phyloP scores from a whole-genome alignment of 73 alveolate species.

The Stentor roeselii region DNA sequence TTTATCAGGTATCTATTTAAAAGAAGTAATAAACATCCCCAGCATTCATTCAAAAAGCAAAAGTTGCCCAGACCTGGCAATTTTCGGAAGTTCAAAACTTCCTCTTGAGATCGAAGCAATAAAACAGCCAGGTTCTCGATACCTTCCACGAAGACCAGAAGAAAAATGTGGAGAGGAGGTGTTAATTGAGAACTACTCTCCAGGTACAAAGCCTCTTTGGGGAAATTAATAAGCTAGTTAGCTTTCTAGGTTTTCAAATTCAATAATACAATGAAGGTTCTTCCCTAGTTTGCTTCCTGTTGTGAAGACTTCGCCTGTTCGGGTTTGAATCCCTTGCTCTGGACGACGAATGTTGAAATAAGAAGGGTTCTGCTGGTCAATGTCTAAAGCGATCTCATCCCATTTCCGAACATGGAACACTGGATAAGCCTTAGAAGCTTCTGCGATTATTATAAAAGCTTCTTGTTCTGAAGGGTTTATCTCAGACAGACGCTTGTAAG shows the following conservation, averaged over 20 bases:
- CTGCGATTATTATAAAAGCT: slow-evolving; percentile 73
- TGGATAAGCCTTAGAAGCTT: slow-evolving; percentile 59
- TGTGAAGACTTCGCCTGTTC: slow-evolving; percentile 39
- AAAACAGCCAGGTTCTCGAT: background rate
- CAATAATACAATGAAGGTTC: slow-evolving; percentile 76
- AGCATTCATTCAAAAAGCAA: background rate
- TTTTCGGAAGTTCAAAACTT: background rate
- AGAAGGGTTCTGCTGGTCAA: slow-evolving; percentile 52
- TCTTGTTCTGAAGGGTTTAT: slow-evolving; percentile 46
- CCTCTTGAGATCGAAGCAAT: background rate
- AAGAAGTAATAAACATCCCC: background rate
- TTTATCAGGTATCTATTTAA: background rate
- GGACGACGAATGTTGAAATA: slow-evolving; percentile 63
- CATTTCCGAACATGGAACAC: slow-evolving; percentile 70
- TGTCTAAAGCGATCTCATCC: slow-evolving; percentile 68
- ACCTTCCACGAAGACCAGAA: too few species aligned
- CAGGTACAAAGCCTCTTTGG: too few species aligned
- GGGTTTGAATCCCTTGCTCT: slow-evolving; percentile 65
- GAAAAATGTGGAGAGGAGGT: too few species aligned
- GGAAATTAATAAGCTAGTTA: too few species aligned
- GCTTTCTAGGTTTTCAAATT: slow-evolving; percentile 50
- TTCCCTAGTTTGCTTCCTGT: slow-evolving; percentile 63
- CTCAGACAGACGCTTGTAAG: slow-evolving; percentile 43
- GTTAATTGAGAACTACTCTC: too few species aligned
- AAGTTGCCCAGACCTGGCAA: background rate